Conservation (phyloP, 2,329 filamentous ascomycete genomes). For the Cladosporium velox region DNA sequence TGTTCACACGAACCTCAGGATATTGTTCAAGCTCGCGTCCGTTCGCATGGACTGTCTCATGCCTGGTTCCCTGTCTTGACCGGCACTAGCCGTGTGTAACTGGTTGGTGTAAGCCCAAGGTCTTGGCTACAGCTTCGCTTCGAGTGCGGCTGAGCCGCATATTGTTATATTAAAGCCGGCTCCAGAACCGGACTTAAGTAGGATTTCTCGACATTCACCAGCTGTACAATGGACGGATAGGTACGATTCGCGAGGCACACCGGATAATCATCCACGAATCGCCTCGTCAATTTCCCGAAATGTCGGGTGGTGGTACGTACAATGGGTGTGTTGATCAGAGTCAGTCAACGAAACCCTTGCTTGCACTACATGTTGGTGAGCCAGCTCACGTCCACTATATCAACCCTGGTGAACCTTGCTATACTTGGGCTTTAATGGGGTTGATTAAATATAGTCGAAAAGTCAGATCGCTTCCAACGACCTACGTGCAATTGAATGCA, state of each 20-base stretch:
- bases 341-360: background rate
- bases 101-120: background rate
- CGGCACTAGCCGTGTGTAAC: background rate
- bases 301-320: background rate
- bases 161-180: background rate
- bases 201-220: background rate
- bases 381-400: background rate
- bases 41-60: background rate
- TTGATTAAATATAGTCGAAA: background rate
- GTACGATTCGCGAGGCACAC: background rate
- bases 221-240: background rate
- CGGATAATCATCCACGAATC: background rate
- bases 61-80: background rate
- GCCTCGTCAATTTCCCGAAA: background rate
- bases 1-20: background rate
- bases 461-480: background rate
- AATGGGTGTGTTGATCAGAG: background rate
- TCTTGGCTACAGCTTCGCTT: background rate
- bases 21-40: background rate
- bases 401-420: background rate
- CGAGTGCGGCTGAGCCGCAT: conserved; percentile 3
- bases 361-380: background rate
- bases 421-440: background rate
- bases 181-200: background rate
- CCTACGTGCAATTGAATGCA: background rate